These are phyloP conservation scores for Aeschynomene evenia DNA, from an alignment of 306 rosid genomes.

Conservation along the genomic window DNA sequence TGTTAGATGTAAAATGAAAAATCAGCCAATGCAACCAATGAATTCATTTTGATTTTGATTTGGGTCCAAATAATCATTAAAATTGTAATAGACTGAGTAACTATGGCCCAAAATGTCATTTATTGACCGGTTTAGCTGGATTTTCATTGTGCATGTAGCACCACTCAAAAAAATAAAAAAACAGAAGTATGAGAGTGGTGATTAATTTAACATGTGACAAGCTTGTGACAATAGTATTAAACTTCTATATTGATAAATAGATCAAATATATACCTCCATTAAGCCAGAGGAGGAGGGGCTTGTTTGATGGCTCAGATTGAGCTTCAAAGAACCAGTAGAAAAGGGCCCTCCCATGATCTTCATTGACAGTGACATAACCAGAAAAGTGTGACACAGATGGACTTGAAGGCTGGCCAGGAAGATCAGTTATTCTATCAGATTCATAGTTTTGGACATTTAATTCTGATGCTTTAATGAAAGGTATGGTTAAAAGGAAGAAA, in stretches of 20 bases:
- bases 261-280: slow-evolving; percentile 53
- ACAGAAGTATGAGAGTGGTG: slow-evolving; percentile 8
- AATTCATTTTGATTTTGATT: too few relatives aligned
- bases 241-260: neutral
- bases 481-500: neutral
- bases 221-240: neutral
- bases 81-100: too few relatives aligned
- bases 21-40: too few relatives aligned
- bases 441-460: slow-evolving; percentile 37
- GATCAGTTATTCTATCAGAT: slow-evolving; percentile 40
- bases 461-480: slow-evolving; percentile 35
- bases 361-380: slow-evolving; percentile 52
- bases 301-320: slow-evolving; percentile 46
- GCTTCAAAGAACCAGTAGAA: slow-evolving; percentile 70
- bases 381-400: slow-evolving; percentile 54
- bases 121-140: too few relatives aligned
- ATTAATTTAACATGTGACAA: neutral
- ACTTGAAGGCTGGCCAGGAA: slow-evolving; percentile 55
- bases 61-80: too few relatives aligned
- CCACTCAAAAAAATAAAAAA: too few relatives aligned
- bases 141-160: too few relatives aligned
- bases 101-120: too few relatives aligned
- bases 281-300: slow-evolving; percentile 64
- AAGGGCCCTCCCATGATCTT: slow-evolving; percentile 54
- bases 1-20: too few relatives aligned